These are phyloP conservation scores for Didymella glomerata DNA, from an alignment of 2,329 filamentous ascomycete species.

Conservation along the genomic window DNA sequence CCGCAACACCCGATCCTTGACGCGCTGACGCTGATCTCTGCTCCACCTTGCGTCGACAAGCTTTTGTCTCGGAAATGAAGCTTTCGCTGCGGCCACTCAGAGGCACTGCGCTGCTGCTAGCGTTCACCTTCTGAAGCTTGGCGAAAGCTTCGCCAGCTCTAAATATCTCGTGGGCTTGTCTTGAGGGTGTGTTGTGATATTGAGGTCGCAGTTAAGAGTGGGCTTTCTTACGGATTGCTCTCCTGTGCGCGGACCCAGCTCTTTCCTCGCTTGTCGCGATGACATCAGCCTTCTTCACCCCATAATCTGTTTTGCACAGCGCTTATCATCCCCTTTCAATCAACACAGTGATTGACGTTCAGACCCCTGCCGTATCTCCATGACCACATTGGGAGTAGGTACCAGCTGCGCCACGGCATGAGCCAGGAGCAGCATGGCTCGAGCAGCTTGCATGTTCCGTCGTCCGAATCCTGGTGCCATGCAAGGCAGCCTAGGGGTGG, in stretches of 20 bases:
- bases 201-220: neutral
- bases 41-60: slow-evolving; percentile 18
- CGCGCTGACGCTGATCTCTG: slow-evolving; percentile 7
- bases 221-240: neutral
- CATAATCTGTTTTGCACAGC: neutral
- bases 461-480: neutral
- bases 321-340: neutral
- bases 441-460: neutral
- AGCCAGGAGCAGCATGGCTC: neutral
- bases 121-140: slow-evolving; percentile 11
- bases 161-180: neutral
- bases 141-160: slow-evolving; percentile 14
- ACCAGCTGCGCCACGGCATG: slow-evolving; percentile 7
- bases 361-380: neutral
- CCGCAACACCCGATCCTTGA: slow-evolving; percentile 17
- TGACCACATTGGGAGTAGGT: neutral
- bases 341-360: neutral
- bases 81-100: slow-evolving; percentile 5
- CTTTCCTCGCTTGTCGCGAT: neutral
- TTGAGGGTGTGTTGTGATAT: neutral
- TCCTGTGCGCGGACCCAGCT: neutral
- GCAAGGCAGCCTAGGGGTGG: neutral
- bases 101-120: slow-evolving; percentile 1
- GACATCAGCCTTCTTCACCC: neutral
- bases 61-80: slow-evolving; percentile 16